Percentiles rank a stretch among this genome's conserved stretches.
Evolutionary conservation across 257 asterid species (phyloP).

Genomic region (Rauvolfia tetraphylla): DNA sequence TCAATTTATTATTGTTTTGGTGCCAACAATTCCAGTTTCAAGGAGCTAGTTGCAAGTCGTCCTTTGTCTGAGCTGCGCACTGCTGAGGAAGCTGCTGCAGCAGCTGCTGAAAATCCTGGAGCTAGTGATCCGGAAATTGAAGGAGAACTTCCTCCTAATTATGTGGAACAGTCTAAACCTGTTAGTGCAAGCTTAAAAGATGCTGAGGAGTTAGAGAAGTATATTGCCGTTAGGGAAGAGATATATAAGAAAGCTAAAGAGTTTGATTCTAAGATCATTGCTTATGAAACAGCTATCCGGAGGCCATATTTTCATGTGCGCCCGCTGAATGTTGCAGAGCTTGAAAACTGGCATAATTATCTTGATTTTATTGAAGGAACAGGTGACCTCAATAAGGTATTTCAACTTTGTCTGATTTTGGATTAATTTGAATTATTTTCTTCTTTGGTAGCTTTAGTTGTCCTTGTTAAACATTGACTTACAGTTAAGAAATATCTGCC

Average conservation of each 20-base stretch:
- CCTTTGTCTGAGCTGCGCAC: slow-evolving; percentile 80
- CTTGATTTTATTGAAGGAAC: slow-evolving; percentile 86
- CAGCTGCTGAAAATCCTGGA: slow-evolving; percentile 48
- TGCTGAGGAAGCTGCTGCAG: slow-evolving; percentile 69
- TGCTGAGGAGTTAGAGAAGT: slow-evolving; percentile 98
- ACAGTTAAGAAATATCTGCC: slow-evolving; percentile 96
- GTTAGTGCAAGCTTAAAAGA: slow-evolving; percentile 72
- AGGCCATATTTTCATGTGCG: slow-evolving; percentile 99
- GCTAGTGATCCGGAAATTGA: slow-evolving; percentile 52
- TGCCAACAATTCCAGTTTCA: slow-evolving; percentile 53
- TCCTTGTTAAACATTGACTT: slow-evolving; percentile 78
- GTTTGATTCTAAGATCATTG: slow-evolving; percentile 79
- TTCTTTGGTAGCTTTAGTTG: slow-evolving; percentile 72
- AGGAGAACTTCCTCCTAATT: slow-evolving; percentile 59
- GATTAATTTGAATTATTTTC: slow-evolving; percentile 29
- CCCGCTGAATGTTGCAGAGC: slow-evolving; percentile 82
- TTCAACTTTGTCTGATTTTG: slow-evolving; percentile 28
- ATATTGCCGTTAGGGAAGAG: slow-evolving; percentile 88
- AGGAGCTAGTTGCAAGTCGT: slow-evolving; percentile 91
- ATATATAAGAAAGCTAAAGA: slow-evolving; percentile 86
- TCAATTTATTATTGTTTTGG: not conserved
- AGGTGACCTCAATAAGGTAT: slow-evolving; percentile 90
- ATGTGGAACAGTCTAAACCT: slow-evolving; percentile 56
- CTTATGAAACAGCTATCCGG: slow-evolving; percentile 90
- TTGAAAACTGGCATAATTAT: slow-evolving; percentile 95